Evolutionary conservation across 805 yeast genomes (phyloP), one percentile per base, ranked within the genome.

Genomic region (Komagataella populi): DNA sequence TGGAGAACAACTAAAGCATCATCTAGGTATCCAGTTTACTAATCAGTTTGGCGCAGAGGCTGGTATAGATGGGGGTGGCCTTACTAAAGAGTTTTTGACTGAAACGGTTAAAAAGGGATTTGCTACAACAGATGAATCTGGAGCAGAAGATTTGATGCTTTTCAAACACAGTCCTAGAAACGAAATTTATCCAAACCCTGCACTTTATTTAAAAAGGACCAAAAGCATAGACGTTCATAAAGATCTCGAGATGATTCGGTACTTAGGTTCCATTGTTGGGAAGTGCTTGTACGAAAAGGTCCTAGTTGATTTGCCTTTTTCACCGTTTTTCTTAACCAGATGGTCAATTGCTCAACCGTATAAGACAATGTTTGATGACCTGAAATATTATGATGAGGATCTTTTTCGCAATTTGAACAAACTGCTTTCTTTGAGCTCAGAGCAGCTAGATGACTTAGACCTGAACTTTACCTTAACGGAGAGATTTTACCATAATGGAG

Each of bases 1-100:
- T 7, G 87, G 89, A 0, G 59, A 70, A 1, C 67, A 68, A 3
- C 76, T 90, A 62, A 88, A 85, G 58, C 61, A 73, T 6, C 72
- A 70, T 43, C 63, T 90, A 7, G 69, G 76, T 1, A 88, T 93
- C 1, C 73, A 74, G 14, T 89, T 93, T 60, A 69, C 70, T 44
- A 85, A 87, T 59, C 77, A 84, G 52, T 78, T 81, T 66, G 95
- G 90, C 1, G 76, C 70, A 43, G 98, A 91, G 62, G 88, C 83
- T 0, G 99, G 99, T 1, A 84, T 91, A 46, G 99, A 91, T 64
- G 99, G 99, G 6, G 99, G 98, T 10, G 99, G 99, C 1, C 70
- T 91, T 22, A 90, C 97, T 0, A 90, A 91, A 63, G 99, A 91
- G 60, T 81, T 93, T 55, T 67, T 91, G 51, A 88, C 91, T 2